These are phyloP conservation scores for Periconia digitata DNA, from an alignment of 2,329 filamentous ascomycete species.

Conservation along the genomic window DNA sequence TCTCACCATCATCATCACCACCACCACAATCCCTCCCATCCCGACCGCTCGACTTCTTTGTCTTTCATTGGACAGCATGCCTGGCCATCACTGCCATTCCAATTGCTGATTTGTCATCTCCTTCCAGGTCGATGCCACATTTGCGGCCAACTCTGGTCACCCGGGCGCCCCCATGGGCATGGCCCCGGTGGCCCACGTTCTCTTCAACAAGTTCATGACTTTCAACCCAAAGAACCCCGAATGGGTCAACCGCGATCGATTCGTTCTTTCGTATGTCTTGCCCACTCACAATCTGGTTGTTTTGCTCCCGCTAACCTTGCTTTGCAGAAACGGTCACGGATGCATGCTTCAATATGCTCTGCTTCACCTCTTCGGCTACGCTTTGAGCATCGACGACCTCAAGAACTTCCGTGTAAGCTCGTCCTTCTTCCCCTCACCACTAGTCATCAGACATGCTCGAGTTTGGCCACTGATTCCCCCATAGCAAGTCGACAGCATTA, in stretches of 20 bases:
- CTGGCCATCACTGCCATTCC: slow-evolving; percentile 12
- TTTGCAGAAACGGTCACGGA: slow-evolving; percentile 97
- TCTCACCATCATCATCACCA: slow-evolving; percentile 7
- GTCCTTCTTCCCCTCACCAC: neutral
- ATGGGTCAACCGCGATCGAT: slow-evolving; percentile 97
- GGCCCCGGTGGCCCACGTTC: slow-evolving; percentile 93
- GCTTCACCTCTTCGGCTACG: slow-evolving; percentile 94
- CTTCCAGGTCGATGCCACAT: slow-evolving; percentile 93
- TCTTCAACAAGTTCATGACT: slow-evolving; percentile 98
- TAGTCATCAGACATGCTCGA: slow-evolving; percentile 51
- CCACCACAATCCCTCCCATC: slow-evolving; percentile 33
- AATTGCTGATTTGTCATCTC: slow-evolving; percentile 35
- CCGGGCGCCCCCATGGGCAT: slow-evolving; percentile 97
- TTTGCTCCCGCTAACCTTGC: too few species aligned
- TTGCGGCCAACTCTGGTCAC: slow-evolving; percentile 94
- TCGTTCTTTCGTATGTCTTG: slow-evolving; percentile 90
- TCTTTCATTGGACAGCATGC: slow-evolving; percentile 5
- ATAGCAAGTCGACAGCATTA: slow-evolving; percentile 74
- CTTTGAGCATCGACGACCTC: slow-evolving; percentile 81
- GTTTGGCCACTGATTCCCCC: slow-evolving; percentile 14
- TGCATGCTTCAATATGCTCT: slow-evolving; percentile 99
- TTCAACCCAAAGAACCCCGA: slow-evolving; percentile 99
- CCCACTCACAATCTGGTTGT: slow-evolving; percentile 26
- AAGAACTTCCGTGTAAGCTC: slow-evolving; percentile 95
- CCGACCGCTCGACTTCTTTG: slow-evolving; percentile 17